phyloP scores from a whole-genome alignment of 345 rosid species.

The Eucalyptus sideroxylon region DNA sequence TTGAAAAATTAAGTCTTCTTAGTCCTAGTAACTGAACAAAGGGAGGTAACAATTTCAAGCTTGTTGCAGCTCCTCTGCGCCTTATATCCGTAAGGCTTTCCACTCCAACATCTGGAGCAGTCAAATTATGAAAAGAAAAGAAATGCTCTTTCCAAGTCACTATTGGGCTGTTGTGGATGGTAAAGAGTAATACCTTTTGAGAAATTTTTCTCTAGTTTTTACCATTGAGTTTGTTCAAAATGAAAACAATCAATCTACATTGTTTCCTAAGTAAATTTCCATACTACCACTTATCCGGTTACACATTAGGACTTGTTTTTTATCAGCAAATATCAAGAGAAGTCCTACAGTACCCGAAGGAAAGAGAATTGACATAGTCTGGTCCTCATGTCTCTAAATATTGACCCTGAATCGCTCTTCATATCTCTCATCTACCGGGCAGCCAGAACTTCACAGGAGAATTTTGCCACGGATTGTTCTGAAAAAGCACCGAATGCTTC shows the following conservation, averaged over 20 bases:
- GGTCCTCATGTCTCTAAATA: not conserved
- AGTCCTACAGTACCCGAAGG: not conserved
- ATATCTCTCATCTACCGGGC: not conserved
- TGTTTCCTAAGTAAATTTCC: not conserved
- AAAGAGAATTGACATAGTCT: not conserved
- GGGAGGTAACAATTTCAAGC: not conserved
- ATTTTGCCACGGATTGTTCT: not conserved
- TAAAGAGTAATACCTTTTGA: not conserved
- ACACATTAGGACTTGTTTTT: not conserved
- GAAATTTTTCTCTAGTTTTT: not conserved
- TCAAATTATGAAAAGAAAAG: not conserved
- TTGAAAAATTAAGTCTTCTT: not conserved
- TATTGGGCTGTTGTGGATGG: not conserved
- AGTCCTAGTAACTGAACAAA: not conserved
- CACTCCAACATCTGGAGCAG: not conserved
- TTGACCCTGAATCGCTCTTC: not conserved
- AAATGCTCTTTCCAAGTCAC: not conserved
- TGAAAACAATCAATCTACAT: not conserved
- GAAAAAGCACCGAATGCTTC: not conserved
- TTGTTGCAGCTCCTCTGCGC: not conserved
- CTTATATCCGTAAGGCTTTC: not conserved
- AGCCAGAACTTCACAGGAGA: not conserved
- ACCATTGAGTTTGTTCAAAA: not conserved
- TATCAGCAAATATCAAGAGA: not conserved
- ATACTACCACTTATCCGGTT: not conserved